Base-by-base conservation (phyloP, 2,329 filamentous ascomycete genomes). In the Chlorencoelia australis region DNA sequence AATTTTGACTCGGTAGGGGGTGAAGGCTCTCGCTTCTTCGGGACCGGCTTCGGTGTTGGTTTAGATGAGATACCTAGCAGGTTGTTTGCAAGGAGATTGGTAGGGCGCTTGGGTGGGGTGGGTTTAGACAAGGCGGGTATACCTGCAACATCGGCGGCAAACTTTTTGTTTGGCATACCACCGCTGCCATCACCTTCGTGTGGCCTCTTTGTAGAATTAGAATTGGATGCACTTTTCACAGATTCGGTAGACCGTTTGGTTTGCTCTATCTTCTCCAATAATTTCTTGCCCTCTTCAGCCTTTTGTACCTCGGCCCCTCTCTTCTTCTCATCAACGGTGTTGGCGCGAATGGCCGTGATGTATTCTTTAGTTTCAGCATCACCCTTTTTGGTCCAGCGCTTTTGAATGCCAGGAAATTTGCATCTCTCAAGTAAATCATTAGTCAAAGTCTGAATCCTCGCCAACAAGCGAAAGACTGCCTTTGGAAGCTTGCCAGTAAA, bases 341-440 rank as follows among this genome's bases (percentile, higher is more conserved):
- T 58, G 15, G 53, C 48, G n/a, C 69, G 58, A 30, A 81, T 77
- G 41, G 69, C 67, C 22, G 69, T 66, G 4, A 80, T 72, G 30
- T 79, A 61, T 4, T 67, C 67, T 48, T 79, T 79, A 31, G 75
- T 71, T 35, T 79, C 72, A 1, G 71, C 67, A 49, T 82, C 77
- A 17, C 75, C 79, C 49, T 75, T 76, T 50, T 55, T 78, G 41
- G 67, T 68, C 51, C 81, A 73, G 7, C 73, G 68, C 42, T 73
- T 73, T 26, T 76, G 67, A 11, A 82, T 70, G 37, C 71, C 75
- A 39, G 74, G 69, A 38, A 86, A 71, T 50, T 82, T 82, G 26
- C 75, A 71, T 42, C 71, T 76, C 45, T 77, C 71, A 27, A 76
- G 60, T 22, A 75, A 56, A 29, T 67, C 66, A 41, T 70, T 74